Evolutionary conservation across 2,329 filamentous ascomycete genomes (phyloP).

Genomic region (Lasiodiplodia sp.): DNA sequence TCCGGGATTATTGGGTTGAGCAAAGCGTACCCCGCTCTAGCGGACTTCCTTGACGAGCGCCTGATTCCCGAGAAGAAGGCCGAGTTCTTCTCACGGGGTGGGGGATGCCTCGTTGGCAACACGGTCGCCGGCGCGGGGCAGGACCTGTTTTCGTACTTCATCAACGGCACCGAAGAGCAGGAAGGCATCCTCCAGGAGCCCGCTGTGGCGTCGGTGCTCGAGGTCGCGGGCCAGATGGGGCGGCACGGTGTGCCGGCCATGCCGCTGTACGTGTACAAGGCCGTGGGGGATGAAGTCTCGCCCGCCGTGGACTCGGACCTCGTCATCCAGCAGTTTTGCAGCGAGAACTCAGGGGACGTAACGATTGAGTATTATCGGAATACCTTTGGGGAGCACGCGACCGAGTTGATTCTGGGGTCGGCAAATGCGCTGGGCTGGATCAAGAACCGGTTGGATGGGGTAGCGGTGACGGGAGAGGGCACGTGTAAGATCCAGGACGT

Average conservation of each 20-base stretch:
- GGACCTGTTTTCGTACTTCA: slow-evolving; percentile 34
- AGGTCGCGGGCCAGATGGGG: slow-evolving; percentile 30
- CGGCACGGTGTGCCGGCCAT: slow-evolving; percentile 35
- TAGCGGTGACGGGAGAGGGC: neutral
- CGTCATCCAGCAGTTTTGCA: slow-evolving; percentile 38
- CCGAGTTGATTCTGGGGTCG: slow-evolving; percentile 32
- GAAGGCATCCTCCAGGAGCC: slow-evolving; percentile 22
- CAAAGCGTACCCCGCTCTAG: slow-evolving; percentile 36
- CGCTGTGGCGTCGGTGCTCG: slow-evolving; percentile 21
- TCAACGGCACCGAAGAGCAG: slow-evolving; percentile 21
- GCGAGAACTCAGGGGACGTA: slow-evolving; percentile 29
- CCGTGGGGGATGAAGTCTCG: slow-evolving; percentile 41
- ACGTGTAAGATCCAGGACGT: neutral
- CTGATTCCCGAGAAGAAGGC: slow-evolving; percentile 24
- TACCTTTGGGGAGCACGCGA: slow-evolving; percentile 37
- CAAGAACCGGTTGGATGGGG: slow-evolving; percentile 28
- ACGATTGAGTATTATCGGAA: slow-evolving; percentile 40
- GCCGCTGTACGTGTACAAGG: slow-evolving; percentile 44
- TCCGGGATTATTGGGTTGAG: slow-evolving; percentile 36
- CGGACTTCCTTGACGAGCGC: slow-evolving; percentile 29
- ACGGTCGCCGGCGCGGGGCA: slow-evolving; percentile 29
- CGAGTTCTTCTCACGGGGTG: slow-evolving; percentile 29
- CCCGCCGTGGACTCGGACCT: slow-evolving; percentile 39
- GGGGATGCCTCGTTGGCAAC: slow-evolving; percentile 24
- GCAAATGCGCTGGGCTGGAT: slow-evolving; percentile 32